Evolutionary conservation across 1,284 basidiomycete species (phyloP).

Genomic region (Boletus semigastroideus): DNA sequence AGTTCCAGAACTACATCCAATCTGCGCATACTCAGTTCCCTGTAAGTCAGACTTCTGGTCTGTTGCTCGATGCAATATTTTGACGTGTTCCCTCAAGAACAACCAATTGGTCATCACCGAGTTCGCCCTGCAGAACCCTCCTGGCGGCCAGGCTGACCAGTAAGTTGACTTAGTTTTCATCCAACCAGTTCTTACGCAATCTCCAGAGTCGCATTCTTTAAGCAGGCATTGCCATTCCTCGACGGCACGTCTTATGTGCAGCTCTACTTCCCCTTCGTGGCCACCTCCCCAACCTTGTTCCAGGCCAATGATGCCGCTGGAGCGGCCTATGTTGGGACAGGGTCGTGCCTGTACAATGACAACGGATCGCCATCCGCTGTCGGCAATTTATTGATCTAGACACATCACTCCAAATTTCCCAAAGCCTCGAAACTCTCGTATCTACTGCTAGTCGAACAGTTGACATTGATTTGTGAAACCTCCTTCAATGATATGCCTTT

Average conservation of each 20-base stretch:
- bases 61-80: not conserved
- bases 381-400: conserved; percentile 23
- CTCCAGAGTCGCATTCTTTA: conserved; percentile 31
- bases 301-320: conserved; percentile 13
- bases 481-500: too few relatives aligned
- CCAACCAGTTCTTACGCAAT: conserved; percentile 2
- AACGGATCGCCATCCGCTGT: conserved; percentile 24
- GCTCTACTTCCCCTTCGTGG: conserved; percentile 39
- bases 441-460: too few relatives aligned
- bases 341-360: conserved; percentile 31
- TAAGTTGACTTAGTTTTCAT: conserved; percentile 10
- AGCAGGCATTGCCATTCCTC: conserved; percentile 34
- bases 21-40: conserved; percentile 32
- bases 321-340: conserved; percentile 19
- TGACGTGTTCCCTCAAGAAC: conserved; percentile 13
- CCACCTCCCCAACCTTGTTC: conserved; percentile 29
- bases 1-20: conserved; percentile 31
- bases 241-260: conserved; percentile 28
- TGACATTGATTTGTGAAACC: too few relatives aligned
- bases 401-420: too few relatives aligned
- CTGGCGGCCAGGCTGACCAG: conserved; percentile 36
- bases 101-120: conserved; percentile 29
- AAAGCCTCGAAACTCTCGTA: too few relatives aligned
- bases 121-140: conserved; percentile 34
- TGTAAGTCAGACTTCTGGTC: conserved; percentile 9